Percentiles rank a stretch among this genome's conserved stretches.
phyloP scores from a whole-genome alignment of 2,329 filamentous ascomycete genomes.

The Cryphonectria naterciae region DNA sequence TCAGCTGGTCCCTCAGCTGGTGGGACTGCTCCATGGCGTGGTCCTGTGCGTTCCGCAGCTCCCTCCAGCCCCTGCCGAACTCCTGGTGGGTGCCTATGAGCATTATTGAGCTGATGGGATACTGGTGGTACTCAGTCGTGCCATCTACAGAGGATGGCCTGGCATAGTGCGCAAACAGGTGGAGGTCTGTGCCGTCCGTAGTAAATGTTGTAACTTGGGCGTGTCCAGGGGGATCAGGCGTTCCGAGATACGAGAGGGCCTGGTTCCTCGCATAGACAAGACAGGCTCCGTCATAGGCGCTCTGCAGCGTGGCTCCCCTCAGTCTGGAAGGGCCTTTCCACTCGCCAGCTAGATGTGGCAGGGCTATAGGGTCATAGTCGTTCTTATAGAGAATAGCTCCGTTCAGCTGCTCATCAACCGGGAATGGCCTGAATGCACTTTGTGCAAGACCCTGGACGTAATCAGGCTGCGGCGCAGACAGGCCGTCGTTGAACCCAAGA shows the following conservation, averaged over 20 bases:
- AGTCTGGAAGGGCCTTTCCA: neutral
- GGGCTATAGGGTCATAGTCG: neutral
- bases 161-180: neutral
- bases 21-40: slow-evolving; percentile 25
- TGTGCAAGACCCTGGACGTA: slow-evolving; percentile 33
- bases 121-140: neutral
- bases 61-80: neutral
- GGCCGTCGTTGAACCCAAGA: slow-evolving; percentile 35
- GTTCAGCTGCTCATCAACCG: neutral
- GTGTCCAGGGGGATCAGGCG: neutral
- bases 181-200: neutral
- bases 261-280: slow-evolving; percentile 36
- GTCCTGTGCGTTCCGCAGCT: slow-evolving; percentile 34
- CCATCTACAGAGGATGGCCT: neutral
- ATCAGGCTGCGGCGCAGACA: slow-evolving; percentile 37
- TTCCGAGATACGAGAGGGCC: slow-evolving; percentile 30
- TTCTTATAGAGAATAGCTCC: neutral
- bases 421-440: neutral
- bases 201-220: neutral
- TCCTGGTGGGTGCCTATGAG: neutral
- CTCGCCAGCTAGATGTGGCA: neutral
- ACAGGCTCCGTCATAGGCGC: slow-evolving; percentile 35
- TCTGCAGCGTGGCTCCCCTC: slow-evolving; percentile 28
- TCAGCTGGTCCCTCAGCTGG: slow-evolving; percentile 4
- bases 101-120: neutral